Percentiles rank a stretch among this genome's conserved stretches.
Conservation (phyloP, 305 asterid species). For the Ilex paraguariensis region DNA sequence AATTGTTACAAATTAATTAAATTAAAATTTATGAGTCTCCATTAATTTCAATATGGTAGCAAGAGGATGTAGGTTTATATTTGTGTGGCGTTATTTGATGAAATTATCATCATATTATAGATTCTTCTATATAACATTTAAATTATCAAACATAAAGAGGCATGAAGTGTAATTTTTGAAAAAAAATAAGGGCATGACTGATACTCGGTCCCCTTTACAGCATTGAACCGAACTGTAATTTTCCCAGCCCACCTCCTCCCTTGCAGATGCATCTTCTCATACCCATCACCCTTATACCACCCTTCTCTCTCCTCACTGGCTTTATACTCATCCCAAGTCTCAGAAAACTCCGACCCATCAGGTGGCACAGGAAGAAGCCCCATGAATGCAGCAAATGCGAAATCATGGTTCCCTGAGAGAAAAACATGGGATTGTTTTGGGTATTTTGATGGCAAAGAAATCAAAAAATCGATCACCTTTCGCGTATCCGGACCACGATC, state of each 20-base stretch:
- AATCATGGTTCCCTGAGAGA: constrained; percentile 86
- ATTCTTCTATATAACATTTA: too few relatives aligned
- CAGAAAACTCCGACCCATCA: constrained; percentile 64
- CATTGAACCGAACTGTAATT: constrained; percentile 50
- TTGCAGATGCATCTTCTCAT: constrained; percentile 82
- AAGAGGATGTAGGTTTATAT: too few relatives aligned
- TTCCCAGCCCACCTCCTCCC: constrained; percentile 97
- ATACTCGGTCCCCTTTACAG: constrained; percentile 53
- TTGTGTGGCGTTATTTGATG: too few relatives aligned
- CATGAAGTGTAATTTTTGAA: too few relatives aligned
- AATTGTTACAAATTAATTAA: too few relatives aligned
- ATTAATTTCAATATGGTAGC: too few relatives aligned
- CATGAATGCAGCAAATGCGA: constrained; percentile 76
- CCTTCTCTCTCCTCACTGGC: constrained; percentile 77
- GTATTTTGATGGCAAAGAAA: constrained; percentile 63
- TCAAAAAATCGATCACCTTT: constrained; percentile 62
- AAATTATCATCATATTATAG: too few relatives aligned
- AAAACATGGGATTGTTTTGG: constrained; percentile 78
- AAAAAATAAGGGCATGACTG: not conserved
- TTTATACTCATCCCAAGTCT: constrained; percentile 79
- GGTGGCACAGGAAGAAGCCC: constrained; percentile 69
- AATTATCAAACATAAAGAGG: too few relatives aligned
- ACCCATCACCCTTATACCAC: constrained; percentile 80
- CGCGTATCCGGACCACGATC: constrained; percentile 72
- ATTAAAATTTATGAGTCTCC: too few relatives aligned